Conservation (phyloP, 2,329 filamentous ascomycete genomes). For the Alternaria consortialis region DNA sequence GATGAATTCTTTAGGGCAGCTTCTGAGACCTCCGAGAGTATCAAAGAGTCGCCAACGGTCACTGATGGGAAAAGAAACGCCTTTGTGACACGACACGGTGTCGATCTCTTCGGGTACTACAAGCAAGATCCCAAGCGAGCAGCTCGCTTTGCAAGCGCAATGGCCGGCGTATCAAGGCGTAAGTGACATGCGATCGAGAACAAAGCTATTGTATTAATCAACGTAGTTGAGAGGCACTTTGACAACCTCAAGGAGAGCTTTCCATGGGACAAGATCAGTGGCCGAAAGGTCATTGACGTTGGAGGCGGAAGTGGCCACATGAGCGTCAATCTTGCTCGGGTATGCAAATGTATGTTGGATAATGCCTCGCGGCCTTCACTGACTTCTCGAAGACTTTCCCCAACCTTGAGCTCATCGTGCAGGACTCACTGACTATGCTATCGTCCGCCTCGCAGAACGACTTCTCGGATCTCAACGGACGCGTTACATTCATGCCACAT, state of each 20-base stretch:
- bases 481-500: conserved; percentile 32
- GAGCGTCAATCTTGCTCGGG: conserved; percentile 28
- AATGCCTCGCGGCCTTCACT: neutral
- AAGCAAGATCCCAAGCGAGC: conserved; percentile 33
- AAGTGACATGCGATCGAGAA: neutral
- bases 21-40: conserved; percentile 24
- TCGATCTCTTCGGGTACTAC: conserved; percentile 39
- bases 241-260: conserved; percentile 35
- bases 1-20: conserved; percentile 44
- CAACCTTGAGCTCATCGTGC: conserved; percentile 27
- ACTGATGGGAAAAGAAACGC: conserved; percentile 22
- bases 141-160: conserved; percentile 42
- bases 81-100: conserved; percentile 34
- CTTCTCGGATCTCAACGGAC: conserved; percentile 22
- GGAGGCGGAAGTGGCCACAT: conserved; percentile 41
- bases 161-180: conserved; percentile 37
- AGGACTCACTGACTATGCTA: conserved; percentile 28
- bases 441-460: conserved; percentile 17
- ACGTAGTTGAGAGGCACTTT: conserved; percentile 35
- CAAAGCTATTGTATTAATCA: neutral
- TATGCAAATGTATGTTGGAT: conserved; percentile 16
- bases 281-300: conserved; percentile 42
- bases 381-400: conserved; percentile 18
- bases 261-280: conserved; percentile 34
- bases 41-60: conserved; percentile 17